Evolutionary conservation across 176 grass and related monocot genomes (phyloP).

Genomic region (Zea luxurians): DNA sequence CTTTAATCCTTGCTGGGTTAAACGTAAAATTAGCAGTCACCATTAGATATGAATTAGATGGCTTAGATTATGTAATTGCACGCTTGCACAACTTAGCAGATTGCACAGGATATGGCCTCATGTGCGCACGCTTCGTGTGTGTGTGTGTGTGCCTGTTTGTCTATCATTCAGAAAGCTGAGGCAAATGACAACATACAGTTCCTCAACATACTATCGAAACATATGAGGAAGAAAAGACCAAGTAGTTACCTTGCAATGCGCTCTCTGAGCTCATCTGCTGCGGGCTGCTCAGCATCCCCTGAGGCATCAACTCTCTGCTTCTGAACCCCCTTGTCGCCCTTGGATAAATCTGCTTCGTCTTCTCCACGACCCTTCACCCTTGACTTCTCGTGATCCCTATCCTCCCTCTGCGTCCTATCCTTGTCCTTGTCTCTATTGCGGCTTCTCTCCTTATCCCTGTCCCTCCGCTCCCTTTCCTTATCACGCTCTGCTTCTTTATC

Average conservation of each 20-base stretch:
- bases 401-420: constrained; percentile 42
- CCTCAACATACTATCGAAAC: not conserved
- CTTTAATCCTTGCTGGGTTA: too few species aligned
- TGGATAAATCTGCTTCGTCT: constrained; percentile 42
- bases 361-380: constrained; percentile 53
- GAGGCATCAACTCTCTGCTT: constrained; percentile 32
- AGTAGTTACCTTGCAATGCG: constrained; percentile 59
- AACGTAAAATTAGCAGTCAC: too few species aligned
- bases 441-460: constrained; percentile 61
- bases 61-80: too few species aligned
- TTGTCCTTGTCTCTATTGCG: constrained; percentile 53
- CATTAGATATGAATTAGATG: too few species aligned
- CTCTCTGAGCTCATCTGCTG: constrained; percentile 52
- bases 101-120: too few species aligned
- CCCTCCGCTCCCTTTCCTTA: constrained; percentile 56
- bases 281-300: constrained; percentile 29
- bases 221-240: not conserved
- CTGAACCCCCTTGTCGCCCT: constrained; percentile 40
- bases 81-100: too few species aligned
- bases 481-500: constrained; percentile 48
- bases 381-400: constrained; percentile 54
- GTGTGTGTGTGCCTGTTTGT: too few species aligned
- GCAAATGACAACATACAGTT: not conserved
- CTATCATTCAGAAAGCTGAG: not conserved
- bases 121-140: too few species aligned